These are phyloP conservation scores for Mariannaea sp. DNA, from an alignment of 2,329 filamentous ascomycete genomes.

Conservation along the genomic window DNA sequence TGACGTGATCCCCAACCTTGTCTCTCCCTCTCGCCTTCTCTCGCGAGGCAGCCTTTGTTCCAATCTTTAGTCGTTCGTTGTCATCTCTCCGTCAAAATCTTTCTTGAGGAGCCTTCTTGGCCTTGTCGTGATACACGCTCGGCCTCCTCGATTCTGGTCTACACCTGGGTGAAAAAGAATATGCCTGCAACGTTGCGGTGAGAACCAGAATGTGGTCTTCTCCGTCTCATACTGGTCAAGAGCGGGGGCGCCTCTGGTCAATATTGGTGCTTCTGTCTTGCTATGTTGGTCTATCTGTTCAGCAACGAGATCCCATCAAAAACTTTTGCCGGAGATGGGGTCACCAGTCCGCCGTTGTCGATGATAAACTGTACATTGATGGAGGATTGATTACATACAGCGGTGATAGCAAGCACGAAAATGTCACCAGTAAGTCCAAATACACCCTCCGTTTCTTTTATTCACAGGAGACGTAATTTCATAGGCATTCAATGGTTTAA, in stretches of 20 bases:
- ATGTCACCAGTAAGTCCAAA: constrained; percentile 59
- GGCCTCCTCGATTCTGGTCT: constrained; percentile 7
- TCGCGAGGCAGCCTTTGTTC: neutral
- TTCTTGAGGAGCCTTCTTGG: constrained; percentile 1
- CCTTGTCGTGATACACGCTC: constrained; percentile 9
- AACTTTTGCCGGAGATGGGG: constrained; percentile 61
- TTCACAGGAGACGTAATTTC: neutral
- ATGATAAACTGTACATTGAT: constrained; percentile 65
- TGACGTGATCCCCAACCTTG: constrained; percentile 9
- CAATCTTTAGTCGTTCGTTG: constrained; percentile 7
- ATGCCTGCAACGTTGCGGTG: constrained; percentile 30
- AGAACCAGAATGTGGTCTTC: constrained; percentile 35
- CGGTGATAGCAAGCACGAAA: constrained; percentile 51
- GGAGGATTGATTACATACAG: constrained; percentile 63
- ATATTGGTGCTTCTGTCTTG: constrained; percentile 28
- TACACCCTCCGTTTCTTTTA: neutral
- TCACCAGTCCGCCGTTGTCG: constrained; percentile 65
- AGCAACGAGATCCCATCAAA: constrained; percentile 55
- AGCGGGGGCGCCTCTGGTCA: constrained; percentile 23
- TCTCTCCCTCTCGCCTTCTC: constrained; percentile 3
- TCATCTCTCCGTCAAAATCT: neutral
- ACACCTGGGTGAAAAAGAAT: constrained; percentile 21
- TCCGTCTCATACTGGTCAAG: constrained; percentile 24
- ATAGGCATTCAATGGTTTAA: neutral
- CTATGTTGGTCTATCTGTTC: constrained; percentile 31